Percentiles rank a stretch among this genome's conserved stretches.
Conservation (phyloP, 192 early-diverging fungal genomes). For the Chytriomyces hyalinus region DNA sequence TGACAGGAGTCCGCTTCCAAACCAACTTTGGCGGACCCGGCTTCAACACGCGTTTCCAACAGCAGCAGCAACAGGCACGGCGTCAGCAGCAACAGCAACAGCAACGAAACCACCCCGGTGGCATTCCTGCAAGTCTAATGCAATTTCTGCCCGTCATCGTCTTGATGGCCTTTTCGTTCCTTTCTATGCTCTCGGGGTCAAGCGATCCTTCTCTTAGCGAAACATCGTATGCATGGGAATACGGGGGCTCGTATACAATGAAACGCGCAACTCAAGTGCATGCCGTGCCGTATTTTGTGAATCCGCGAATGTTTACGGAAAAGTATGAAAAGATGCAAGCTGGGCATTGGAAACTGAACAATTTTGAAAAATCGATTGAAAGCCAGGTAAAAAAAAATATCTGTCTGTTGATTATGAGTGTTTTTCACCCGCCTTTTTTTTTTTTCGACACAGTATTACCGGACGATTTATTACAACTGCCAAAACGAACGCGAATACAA, state of each 20-base stretch:
- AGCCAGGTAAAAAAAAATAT: conserved; percentile 37
- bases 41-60: conserved; percentile 56
- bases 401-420: conserved; percentile 1
- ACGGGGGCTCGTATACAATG: conserved; percentile 53
- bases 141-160: conserved; percentile 82
- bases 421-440: background rate
- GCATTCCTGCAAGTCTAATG: conserved; percentile 51
- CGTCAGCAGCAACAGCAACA: conserved; percentile 45
- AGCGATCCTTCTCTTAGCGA: conserved; percentile 46
- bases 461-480: conserved; percentile 69
- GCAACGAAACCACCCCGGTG: conserved; percentile 7
- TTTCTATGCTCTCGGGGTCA: conserved; percentile 45
- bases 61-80: conserved; percentile 54
- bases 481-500: conserved; percentile 67
- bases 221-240: conserved; percentile 67
- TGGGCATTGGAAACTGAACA: conserved; percentile 53
- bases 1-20: conserved; percentile 34
- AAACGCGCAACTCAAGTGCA: conserved; percentile 62
- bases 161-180: conserved; percentile 75
- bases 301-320: conserved; percentile 57
- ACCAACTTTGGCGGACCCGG: conserved; percentile 48
- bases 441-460: conserved; percentile 61
- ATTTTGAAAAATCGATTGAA: conserved; percentile 80
- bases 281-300: conserved; percentile 82
- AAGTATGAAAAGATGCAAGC: conserved; percentile 45